Conservation (phyloP, 805 yeast genomes). For the Ogataea minuta region DNA sequence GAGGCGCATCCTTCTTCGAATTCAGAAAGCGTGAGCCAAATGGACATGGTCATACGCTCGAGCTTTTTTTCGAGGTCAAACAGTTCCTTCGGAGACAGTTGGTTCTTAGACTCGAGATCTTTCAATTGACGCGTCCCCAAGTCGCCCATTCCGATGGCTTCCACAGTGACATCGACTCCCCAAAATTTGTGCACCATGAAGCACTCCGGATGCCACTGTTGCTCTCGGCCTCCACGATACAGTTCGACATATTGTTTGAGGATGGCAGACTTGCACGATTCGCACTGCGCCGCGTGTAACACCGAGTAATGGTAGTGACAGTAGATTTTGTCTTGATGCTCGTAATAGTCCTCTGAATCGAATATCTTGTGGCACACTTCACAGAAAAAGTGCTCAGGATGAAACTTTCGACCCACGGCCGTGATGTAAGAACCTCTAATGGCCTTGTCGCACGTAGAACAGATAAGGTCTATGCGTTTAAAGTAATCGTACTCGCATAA, state of each 20-base stretch:
- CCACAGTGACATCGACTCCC: constrained; percentile 78
- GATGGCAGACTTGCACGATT: constrained; percentile 89
- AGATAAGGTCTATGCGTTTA: constrained; percentile 77
- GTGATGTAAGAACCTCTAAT: constrained; percentile 91
- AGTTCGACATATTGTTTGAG: constrained; percentile 93
- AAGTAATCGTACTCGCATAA: constrained; percentile 94
- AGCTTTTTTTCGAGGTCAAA: constrained; percentile 61
- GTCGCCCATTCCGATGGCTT: constrained; percentile 47
- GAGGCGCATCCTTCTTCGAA: constrained; percentile 91
- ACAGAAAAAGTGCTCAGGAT: constrained; percentile 93
- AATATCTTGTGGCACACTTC: constrained; percentile 81
- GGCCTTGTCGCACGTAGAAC: constrained; percentile 81
- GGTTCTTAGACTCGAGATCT: constrained; percentile 5
- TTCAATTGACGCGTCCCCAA: constrained; percentile 11
- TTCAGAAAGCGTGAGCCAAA: constrained; percentile 85
- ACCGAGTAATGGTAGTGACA: constrained; percentile 94
- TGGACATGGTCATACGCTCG: constrained; percentile 53
- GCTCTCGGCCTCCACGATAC: constrained; percentile 84
- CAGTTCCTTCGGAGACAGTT: constrained; percentile 46
- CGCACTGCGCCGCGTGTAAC: constrained; percentile 81
- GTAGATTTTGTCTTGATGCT: constrained; percentile 75
- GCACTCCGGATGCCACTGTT: constrained; percentile 99
- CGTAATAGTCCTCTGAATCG: constrained; percentile 91
- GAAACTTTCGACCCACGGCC: constrained; percentile 88
- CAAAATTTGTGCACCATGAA: constrained; percentile 96